Evolutionary conservation across 257 asterid species (phyloP), one percentile per base, ranked within the genome.

Genomic region (Craterostigma plantagineum): DNA sequence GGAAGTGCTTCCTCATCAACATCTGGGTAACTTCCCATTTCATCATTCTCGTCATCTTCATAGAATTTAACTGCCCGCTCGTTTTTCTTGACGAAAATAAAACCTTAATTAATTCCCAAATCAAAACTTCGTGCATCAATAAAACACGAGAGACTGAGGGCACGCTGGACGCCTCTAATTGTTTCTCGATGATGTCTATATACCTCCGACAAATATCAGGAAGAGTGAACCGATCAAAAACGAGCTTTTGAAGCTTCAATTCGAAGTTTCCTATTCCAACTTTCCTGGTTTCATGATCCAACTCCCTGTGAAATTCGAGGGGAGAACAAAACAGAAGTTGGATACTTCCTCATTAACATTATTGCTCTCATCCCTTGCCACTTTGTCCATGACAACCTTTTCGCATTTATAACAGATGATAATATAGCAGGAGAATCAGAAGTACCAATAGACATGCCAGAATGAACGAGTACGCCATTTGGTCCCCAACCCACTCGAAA

Each of bases 401-500:
- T 90, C 95, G n/a, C 45, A 45, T 69, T 70, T 60, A 90, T 72
- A 51, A 71, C 70, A 38, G 95, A 90, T 50, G 99, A 83, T 60
- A 83, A 64, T 30, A 65, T 66, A 61, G 54, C 36, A 11, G 36
- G 60, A 45, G 65, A 17, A 40, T 49, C 63, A 39, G 53, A 61
- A 64, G 80, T 63, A 42, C 91, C 81, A 70, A 81, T 76, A 56
- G 90, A 87, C 66, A 50, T 71, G 34, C 95, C 98, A 61, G 95
- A 77, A 68, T 87, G 95, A 58, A 83, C 77, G 60, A 90, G 91
- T 45, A 75, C 67, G 7, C 99, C 95, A 56, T 79, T 79, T 14
- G 94, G 99, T 43, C 99, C 99, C 99, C 99, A 90, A 48, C 99
- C 95, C 39, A 77, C 92, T 30, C 99, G 86, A 64, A 90, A 90